A percentile compares a stretch with the other conserved stretches of the same genome.
These are phyloP conservation scores for Yamadazyma blattariae DNA, from an alignment of 1,139 yeast species.

Conservation along the genomic window DNA sequence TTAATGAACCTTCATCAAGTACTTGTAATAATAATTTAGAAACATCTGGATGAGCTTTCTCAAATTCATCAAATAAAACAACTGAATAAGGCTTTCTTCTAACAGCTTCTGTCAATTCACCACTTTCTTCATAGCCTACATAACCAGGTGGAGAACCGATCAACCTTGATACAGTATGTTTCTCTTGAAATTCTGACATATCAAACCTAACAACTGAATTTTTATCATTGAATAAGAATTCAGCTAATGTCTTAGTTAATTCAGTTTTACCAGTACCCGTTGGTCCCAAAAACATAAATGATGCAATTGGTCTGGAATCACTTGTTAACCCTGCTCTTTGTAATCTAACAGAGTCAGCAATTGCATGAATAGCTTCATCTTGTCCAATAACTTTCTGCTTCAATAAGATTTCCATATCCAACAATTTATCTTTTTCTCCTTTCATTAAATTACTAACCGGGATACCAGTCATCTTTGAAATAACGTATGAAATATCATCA, in stretches of 20 bases:
- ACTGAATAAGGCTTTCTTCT: slow-evolving; percentile 93
- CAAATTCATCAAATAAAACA: slow-evolving; percentile 91
- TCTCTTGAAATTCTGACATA: slow-evolving; percentile 97
- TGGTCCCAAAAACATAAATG: slow-evolving; percentile 94
- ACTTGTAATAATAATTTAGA: slow-evolving; percentile 87
- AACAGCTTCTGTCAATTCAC: slow-evolving; percentile 94
- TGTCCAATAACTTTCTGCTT: slow-evolving; percentile 87
- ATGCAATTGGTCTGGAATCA: slow-evolving; percentile 92
- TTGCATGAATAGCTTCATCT: slow-evolving; percentile 87
- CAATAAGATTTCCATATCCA: slow-evolving; percentile 81
- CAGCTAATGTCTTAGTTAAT: slow-evolving; percentile 86
- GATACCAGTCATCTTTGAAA: slow-evolving; percentile 92
- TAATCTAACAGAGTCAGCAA: slow-evolving; percentile 90
- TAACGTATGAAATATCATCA: slow-evolving; percentile 89
- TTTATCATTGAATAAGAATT: slow-evolving; percentile 86
- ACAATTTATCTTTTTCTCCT: slow-evolving; percentile 88
- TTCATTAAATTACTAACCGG: slow-evolving; percentile 90
- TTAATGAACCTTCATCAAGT: slow-evolving; percentile 88
- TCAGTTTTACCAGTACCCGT: slow-evolving; percentile 99
- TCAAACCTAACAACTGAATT: slow-evolving; percentile 85
- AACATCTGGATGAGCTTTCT: slow-evolving; percentile 93
- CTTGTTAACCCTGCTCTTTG: slow-evolving; percentile 96
- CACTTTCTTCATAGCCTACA: slow-evolving; percentile 93
- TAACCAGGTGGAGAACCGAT: slow-evolving; percentile 99
- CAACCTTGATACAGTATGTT: slow-evolving; percentile 82